These are phyloP conservation scores for Hypoxylon sp. DNA, from an alignment of 2,329 filamentous ascomycete species.

Conservation along the genomic window DNA sequence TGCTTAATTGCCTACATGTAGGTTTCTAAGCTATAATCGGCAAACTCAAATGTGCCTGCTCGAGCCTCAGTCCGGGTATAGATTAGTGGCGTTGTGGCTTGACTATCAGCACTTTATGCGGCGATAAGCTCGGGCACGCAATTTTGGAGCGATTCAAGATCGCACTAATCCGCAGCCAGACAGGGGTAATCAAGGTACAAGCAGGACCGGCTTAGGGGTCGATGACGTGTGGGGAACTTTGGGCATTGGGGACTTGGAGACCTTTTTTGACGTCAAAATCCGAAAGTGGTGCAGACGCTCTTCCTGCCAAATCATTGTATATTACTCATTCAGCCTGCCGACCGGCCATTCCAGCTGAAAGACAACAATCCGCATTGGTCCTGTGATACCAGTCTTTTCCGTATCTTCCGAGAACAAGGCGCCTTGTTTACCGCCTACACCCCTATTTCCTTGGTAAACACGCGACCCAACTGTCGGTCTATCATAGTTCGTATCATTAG, in stretches of 20 bases:
- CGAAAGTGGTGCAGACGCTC: slow-evolving; percentile 17
- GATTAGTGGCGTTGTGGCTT: slow-evolving; percentile 25
- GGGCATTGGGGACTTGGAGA: not conserved
- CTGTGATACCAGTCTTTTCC: slow-evolving; percentile 25
- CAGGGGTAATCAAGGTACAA: slow-evolving; percentile 21
- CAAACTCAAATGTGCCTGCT: not conserved
- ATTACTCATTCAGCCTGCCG: slow-evolving; percentile 25
- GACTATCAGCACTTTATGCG: not conserved
- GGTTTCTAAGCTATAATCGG: not conserved
- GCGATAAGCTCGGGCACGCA: slow-evolving; percentile 29
- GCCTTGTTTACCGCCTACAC: slow-evolving; percentile 12
- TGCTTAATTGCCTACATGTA: not conserved
- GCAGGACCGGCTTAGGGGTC: slow-evolving; percentile 29
- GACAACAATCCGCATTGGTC: slow-evolving; percentile 19
- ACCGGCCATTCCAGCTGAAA: slow-evolving; percentile 24
- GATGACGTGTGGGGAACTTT: slow-evolving; percentile 49
- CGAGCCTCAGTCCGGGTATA: slow-evolving; percentile 20
- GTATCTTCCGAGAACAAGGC: slow-evolving; percentile 33
- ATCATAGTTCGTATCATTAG: slow-evolving; percentile 25
- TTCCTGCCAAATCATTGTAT: slow-evolving; percentile 13
- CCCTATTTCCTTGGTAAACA: slow-evolving; percentile 1
- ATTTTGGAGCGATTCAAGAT: slow-evolving; percentile 26
- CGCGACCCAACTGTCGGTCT: slow-evolving; percentile 17
- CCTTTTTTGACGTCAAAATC: slow-evolving; percentile 47
- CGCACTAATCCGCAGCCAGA: slow-evolving; percentile 20